phyloP scores from a whole-genome alignment of 352 stramenopile species.

The Nothophytophthora sp. region DNA sequence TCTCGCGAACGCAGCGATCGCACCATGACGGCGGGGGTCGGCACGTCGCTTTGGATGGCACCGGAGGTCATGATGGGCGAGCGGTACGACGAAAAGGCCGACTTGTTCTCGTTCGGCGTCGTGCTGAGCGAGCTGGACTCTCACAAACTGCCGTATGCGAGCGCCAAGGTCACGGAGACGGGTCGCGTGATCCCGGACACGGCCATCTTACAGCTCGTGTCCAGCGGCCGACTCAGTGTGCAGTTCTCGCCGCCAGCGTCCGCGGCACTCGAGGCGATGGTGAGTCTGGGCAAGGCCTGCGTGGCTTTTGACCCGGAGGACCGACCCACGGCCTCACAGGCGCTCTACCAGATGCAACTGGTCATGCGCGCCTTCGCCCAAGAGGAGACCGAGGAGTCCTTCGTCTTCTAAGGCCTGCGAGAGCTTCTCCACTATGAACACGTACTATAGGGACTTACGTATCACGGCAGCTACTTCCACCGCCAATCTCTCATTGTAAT shows the following conservation, averaged over 20 bases:
- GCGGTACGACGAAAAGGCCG: conserved; percentile 32
- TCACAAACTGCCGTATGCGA: conserved; percentile 33
- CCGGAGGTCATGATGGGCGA: conserved; percentile 43
- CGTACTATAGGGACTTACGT: background rate
- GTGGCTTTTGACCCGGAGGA: conserved; percentile 49
- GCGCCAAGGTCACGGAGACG: conserved; percentile 29
- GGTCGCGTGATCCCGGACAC: conserved; percentile 26
- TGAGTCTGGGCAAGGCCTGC: conserved; percentile 38
- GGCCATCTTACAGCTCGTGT: conserved; percentile 35
- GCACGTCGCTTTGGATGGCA: conserved; percentile 55
- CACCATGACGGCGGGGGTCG: conserved; percentile 50
- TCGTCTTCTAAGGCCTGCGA: conserved; percentile 15
- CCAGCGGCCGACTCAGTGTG: conserved; percentile 23
- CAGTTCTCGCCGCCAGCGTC: conserved; percentile 30
- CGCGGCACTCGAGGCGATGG: conserved; percentile 25
- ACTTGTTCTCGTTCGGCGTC: conserved; percentile 35
- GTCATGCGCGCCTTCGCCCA: conserved; percentile 34
- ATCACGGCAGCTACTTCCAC: too few relatives aligned
- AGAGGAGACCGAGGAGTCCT: conserved; percentile 31
- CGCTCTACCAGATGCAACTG: conserved; percentile 57
- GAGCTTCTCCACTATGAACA: background rate
- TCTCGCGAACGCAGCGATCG: conserved; percentile 39
- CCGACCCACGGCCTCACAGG: conserved; percentile 53
- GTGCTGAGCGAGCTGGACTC: conserved; percentile 33
- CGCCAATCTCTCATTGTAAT: too few relatives aligned